Conservation (phyloP, 139 green algal genomes). For the Coelastrella sp. region DNA sequence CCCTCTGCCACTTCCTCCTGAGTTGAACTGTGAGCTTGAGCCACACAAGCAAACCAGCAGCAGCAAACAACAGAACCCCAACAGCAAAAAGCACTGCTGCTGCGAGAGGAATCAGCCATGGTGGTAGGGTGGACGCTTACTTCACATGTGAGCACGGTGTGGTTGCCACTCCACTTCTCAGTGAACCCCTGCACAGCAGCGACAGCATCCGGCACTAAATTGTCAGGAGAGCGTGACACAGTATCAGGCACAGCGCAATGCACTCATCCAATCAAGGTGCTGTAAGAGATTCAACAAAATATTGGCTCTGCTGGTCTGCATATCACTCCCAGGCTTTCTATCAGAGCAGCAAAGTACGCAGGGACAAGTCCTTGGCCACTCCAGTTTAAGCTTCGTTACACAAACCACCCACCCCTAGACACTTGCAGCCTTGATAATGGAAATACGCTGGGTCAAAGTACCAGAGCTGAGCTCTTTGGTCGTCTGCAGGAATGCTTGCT, state of each 20-base stretch:
- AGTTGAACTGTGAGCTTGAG: slow-evolving; percentile 29
- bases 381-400: background rate
- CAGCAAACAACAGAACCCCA: background rate
- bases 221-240: background rate
- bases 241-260: background rate
- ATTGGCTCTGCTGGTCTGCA: too few relatives aligned
- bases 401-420: background rate
- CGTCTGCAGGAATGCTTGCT: background rate
- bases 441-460: slow-evolving; percentile 6
- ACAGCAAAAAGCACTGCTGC: background rate
- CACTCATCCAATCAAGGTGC: background rate
- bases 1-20: slow-evolving; percentile 12
- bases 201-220: background rate
- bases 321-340: too few relatives aligned
- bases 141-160: background rate
- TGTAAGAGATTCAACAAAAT: too few relatives aligned
- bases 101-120: background rate
- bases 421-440: slow-evolving; percentile 31
- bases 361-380: background rate
- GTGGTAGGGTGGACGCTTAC: background rate
- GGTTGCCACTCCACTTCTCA: background rate
- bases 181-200: background rate
- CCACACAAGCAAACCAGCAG: slow-evolving; percentile 5
- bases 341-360: background rate
- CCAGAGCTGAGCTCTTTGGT: background rate